Percentiles rank a stretch among this genome's conserved stretches.
These are phyloP conservation scores for Citrullus mucosospermus DNA, from an alignment of 306 rosid species.

Conservation along the genomic window DNA sequence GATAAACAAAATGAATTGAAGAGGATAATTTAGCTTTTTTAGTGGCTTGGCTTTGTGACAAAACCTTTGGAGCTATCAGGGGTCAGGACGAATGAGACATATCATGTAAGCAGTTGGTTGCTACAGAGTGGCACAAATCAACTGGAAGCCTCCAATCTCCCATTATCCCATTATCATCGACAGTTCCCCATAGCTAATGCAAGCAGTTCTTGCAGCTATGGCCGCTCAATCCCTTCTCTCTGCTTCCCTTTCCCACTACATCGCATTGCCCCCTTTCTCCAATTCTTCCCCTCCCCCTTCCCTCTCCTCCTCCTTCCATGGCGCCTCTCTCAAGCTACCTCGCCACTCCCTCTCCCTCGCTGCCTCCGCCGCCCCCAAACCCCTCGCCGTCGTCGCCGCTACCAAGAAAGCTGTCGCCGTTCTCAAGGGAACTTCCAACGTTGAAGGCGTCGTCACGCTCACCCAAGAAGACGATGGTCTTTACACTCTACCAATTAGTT, in stretches of 20 bases:
- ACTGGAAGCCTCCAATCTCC: neutral
- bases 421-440: conserved; percentile 50
- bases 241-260: conserved; percentile 9
- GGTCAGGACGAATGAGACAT: neutral
- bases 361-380: conserved; percentile 29
- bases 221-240: conserved; percentile 39
- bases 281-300: conserved; percentile 7
- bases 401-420: conserved; percentile 62
- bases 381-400: conserved; percentile 40
- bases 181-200: conserved; percentile 16
- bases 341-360: conserved; percentile 25
- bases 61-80: neutral
- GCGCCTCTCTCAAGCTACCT: conserved; percentile 33
- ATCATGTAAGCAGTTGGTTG: neutral
- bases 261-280: conserved; percentile 17
- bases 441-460: conserved; percentile 51
- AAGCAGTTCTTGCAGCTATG: conserved; percentile 40
- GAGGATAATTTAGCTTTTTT: no score
- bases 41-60: neutral
- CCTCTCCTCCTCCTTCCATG: conserved; percentile 44
- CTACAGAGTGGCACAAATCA: neutral
- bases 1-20: no score
- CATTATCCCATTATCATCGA: conserved; percentile 17
- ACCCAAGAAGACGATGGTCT: conserved; percentile 48
- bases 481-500: neutral